Conservation (phyloP, 2,329 filamentous ascomycete species). For the Hymenoscyphus occultus region DNA sequence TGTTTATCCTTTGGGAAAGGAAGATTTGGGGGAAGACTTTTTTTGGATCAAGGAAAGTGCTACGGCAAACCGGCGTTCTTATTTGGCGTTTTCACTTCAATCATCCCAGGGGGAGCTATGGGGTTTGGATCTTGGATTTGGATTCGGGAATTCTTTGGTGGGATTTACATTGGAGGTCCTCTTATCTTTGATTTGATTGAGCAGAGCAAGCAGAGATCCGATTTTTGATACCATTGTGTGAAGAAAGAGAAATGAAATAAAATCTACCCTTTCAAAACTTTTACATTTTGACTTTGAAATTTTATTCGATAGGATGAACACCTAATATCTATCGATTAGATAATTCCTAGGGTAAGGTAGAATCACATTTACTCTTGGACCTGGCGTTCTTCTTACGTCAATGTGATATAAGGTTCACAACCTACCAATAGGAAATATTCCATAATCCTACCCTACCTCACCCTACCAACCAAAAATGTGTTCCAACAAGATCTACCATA, state of each 20-base stretch:
- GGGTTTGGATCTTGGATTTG: not conserved
- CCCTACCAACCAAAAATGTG: too few relatives aligned
- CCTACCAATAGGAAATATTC: too few relatives aligned
- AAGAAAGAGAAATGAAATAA: slow-evolving; percentile 1
- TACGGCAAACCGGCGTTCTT: slow-evolving; percentile 3
- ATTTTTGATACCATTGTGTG: slow-evolving; percentile 2
- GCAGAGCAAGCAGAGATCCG: not conserved
- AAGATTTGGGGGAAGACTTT: not conserved
- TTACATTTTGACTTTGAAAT: not conserved
- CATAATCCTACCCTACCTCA: too few relatives aligned
- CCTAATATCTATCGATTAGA: too few relatives aligned
- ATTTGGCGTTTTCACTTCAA: not conserved
- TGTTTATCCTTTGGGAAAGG: not conserved
- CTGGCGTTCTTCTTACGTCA: too few relatives aligned
- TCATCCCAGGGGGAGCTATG: not conserved
- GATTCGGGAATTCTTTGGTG: not conserved
- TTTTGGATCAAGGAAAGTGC: slow-evolving; percentile 2
- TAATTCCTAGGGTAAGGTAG: too few relatives aligned
- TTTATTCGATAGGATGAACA: not conserved
- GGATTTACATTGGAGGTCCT: not conserved
- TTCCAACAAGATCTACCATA: too few relatives aligned
- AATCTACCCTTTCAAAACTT: not conserved
- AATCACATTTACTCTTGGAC: too few relatives aligned
- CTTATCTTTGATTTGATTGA: not conserved
- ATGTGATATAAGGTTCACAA: too few relatives aligned